These are phyloP conservation scores for Moelleriella libera DNA, from an alignment of 2,329 filamentous ascomycete species.

Conservation along the genomic window DNA sequence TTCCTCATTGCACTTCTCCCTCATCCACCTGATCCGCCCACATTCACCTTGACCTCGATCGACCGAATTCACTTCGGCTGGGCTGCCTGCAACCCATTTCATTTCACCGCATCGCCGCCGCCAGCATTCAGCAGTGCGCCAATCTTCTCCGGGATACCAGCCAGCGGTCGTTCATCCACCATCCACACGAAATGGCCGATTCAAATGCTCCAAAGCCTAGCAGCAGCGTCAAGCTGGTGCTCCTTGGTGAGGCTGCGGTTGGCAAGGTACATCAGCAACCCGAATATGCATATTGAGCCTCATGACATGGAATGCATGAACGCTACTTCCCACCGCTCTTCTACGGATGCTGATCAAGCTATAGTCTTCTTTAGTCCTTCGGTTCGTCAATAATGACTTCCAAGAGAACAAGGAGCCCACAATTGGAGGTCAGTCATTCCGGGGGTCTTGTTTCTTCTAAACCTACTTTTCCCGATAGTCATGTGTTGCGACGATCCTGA, in stretches of 20 bases:
- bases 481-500: neutral
- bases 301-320: neutral
- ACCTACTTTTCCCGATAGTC: neutral
- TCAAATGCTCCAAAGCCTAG: conserved; percentile 76
- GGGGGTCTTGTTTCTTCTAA: neutral
- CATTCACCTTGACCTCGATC: neutral
- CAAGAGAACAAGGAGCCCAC: conserved; percentile 99
- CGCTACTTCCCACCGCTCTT: neutral
- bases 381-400: conserved; percentile 99
- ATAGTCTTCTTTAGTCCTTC: conserved; percentile 89
- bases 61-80: neutral
- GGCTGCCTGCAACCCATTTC: too few species aligned
- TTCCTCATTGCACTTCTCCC: neutral
- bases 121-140: neutral
- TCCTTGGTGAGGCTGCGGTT: conserved; percentile 92
- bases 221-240: conserved; percentile 98
- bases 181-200: conserved; percentile 19
- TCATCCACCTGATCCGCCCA: neutral
- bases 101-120: neutral
- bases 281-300: neutral
- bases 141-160: neutral
- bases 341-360: conserved; percentile 9
- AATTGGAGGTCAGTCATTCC: conserved; percentile 69
- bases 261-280: conserved; percentile 60
- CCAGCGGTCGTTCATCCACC: neutral